Conservation (phyloP, 371 early-diverging fungal genomes). For the Circinella umbellata region DNA sequence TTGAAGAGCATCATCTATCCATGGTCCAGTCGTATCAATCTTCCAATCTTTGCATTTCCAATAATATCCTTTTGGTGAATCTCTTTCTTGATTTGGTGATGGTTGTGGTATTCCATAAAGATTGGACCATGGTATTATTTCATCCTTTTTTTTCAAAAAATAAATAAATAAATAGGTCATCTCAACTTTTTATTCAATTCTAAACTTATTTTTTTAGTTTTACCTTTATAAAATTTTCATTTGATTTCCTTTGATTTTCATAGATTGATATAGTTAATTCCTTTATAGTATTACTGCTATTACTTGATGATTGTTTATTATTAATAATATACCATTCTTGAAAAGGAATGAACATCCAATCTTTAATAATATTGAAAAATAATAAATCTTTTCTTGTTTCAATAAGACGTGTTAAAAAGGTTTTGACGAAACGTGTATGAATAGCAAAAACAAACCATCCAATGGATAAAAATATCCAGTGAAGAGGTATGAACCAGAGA, state of each 20-base stretch:
- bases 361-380: too few relatives aligned
- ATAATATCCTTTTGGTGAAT: slow-evolving; percentile 38
- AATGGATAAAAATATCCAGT: slow-evolving; percentile 23
- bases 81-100: slow-evolving; percentile 21
- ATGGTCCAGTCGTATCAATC: slow-evolving; percentile 41
- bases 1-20: slow-evolving; percentile 40
- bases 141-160: slow-evolving; percentile 6
- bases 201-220: too few relatives aligned
- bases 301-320: too few relatives aligned
- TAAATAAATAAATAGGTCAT: background rate
- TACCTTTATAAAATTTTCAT: background rate
- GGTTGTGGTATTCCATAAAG: slow-evolving; percentile 25
- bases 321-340: background rate
- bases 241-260: slow-evolving; percentile 21
- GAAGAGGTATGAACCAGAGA: slow-evolving; percentile 32
- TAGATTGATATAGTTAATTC: slow-evolving; percentile 24
- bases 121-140: slow-evolving; percentile 34
- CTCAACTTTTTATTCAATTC: too few relatives aligned
- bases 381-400: too few relatives aligned
- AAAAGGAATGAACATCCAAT: background rate
- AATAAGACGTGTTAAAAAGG: background rate
- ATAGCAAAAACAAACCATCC: slow-evolving; percentile 34
- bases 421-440: slow-evolving; percentile 41
- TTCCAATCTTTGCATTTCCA: slow-evolving; percentile 41
- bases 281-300: too few relatives aligned